phyloP scores from a whole-genome alignment of 2,329 filamentous ascomycete species.

The Diaporthe eres region DNA sequence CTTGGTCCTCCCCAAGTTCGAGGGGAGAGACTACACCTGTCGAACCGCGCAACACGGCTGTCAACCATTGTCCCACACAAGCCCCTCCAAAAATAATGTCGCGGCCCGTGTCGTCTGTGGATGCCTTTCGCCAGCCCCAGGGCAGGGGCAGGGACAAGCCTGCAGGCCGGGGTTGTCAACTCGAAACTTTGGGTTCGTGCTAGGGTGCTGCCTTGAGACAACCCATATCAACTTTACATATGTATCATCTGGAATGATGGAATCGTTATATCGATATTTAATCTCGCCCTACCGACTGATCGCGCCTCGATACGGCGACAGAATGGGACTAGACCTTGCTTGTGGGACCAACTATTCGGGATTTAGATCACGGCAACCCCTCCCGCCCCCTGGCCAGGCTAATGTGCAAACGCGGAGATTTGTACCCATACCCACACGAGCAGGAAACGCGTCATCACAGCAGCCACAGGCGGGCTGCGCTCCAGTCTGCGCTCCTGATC shows the following conservation, averaged over 20 bases:
- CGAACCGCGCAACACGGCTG: constrained; percentile 24
- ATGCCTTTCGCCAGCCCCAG: neutral
- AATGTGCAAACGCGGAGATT: constrained; percentile 30
- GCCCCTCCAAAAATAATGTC: constrained; percentile 29
- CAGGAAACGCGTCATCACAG: constrained; percentile 32
- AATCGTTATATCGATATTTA: constrained; percentile 28
- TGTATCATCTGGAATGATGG: constrained; percentile 16
- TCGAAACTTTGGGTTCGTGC: constrained; percentile 27
- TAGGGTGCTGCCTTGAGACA: constrained; percentile 24
- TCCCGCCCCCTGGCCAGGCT: constrained; percentile 14
- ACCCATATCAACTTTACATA: constrained; percentile 5
- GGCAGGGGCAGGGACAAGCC: constrained; percentile 13
- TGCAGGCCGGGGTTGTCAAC: constrained; percentile 25
- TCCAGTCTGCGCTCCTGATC: constrained; percentile 25
- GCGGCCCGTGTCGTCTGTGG: constrained; percentile 30
- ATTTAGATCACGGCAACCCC: constrained; percentile 39
- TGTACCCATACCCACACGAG: constrained; percentile 29
- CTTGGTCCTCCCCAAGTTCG: neutral
- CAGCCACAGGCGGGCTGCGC: neutral
- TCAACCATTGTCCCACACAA: constrained; percentile 23
- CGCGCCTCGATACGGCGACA: constrained; percentile 7
- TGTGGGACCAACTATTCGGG: constrained; percentile 41
- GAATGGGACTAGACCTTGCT: constrained; percentile 33
- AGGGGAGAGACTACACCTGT: neutral
- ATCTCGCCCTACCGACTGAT: constrained; percentile 19